Conservation (phyloP, 345 rosid genomes). For the Gossypium ekmanianum region DNA sequence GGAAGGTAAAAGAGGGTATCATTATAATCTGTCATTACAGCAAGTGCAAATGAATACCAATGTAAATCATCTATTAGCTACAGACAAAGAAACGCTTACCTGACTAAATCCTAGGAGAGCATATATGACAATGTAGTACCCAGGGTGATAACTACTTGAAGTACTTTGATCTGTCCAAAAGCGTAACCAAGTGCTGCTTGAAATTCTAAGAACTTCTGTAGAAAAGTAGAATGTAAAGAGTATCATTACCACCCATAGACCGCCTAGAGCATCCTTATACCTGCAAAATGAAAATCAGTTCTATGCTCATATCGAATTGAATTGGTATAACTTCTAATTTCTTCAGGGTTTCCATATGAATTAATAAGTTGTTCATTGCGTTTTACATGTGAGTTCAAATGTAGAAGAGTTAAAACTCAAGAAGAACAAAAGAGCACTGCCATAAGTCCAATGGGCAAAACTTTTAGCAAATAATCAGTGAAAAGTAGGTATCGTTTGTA, state of each 20-base stretch:
- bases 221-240: constrained; percentile 63
- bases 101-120: constrained; percentile 71
- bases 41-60: neutral
- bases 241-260: constrained; percentile 75
- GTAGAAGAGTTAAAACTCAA: neutral
- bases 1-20: neutral
- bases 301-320: neutral
- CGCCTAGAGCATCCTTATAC: constrained; percentile 87
- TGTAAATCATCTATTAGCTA: constrained; percentile 1
- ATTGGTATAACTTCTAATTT: neutral
- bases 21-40: neutral
- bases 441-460: constrained; percentile 3
- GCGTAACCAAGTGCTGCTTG: constrained; percentile 91
- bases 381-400: neutral
- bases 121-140: constrained; percentile 60
- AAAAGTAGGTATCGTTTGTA: neutral
- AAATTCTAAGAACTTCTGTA: constrained; percentile 82
- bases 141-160: constrained; percentile 48
- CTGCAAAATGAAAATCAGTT: constrained; percentile 35
- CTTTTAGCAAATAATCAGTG: neutral
- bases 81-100: constrained; percentile 41
- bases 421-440: neutral
- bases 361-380: neutral
- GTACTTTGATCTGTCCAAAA: constrained; percentile 80
- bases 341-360: neutral